These are phyloP conservation scores for Camellia granthamiana DNA, from an alignment of 148 eudicot genomes.

Conservation along the genomic window DNA sequence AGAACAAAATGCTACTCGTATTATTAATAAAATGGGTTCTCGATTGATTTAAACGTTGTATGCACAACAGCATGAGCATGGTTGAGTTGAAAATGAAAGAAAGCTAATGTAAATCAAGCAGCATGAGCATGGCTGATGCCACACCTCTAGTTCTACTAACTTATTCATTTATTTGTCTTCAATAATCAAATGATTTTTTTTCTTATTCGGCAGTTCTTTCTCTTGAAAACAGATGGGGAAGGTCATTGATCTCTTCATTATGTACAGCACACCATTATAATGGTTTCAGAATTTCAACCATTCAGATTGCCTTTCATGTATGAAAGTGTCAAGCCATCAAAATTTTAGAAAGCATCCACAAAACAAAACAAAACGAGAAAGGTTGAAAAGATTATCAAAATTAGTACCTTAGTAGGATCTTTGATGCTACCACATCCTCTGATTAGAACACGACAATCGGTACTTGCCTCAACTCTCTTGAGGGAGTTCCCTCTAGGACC, in stretches of 20 bases:
- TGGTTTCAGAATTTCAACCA: neutral
- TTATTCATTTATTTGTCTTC: too few relatives aligned
- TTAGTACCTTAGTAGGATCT: slow-evolving; percentile 79
- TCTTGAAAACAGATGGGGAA: too few relatives aligned
- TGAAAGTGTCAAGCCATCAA: neutral
- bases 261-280: neutral
- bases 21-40: neutral
- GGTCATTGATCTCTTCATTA: too few relatives aligned
- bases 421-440: slow-evolving; percentile 99
- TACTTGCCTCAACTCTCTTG: slow-evolving; percentile 89
- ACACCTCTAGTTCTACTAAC: too few relatives aligned
- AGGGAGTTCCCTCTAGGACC: slow-evolving; percentile 99
- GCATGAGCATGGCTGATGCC: too few relatives aligned
- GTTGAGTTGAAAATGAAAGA: too few relatives aligned
- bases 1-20: neutral
- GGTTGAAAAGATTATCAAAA: neutral
- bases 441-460: slow-evolving; percentile 94
- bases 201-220: too few relatives aligned
- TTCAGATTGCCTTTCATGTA: neutral
- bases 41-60: neutral
- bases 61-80: neutral
- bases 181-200: too few relatives aligned
- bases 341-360: neutral
- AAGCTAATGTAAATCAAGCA: too few relatives aligned
- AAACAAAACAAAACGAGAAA: neutral